phyloP scores from a whole-genome alignment of 176 grass and related monocot genomes.

The Hordeum marinum region DNA sequence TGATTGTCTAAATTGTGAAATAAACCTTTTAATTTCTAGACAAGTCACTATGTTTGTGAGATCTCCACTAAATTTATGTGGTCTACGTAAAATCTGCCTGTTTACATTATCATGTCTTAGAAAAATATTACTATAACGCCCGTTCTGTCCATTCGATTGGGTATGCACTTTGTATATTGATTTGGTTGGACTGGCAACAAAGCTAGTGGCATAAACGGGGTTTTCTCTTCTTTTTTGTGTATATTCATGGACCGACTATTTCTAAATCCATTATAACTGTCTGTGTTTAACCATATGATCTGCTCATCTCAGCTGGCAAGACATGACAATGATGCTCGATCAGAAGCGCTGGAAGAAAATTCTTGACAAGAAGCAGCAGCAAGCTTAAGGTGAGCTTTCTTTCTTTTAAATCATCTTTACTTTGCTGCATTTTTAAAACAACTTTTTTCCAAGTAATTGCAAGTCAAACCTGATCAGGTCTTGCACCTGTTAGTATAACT shows the following conservation, averaged over 20 bases:
- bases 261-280: background rate
- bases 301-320: constrained; percentile 37
- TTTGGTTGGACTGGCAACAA: background rate
- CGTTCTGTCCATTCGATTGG: background rate
- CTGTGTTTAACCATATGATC: background rate
- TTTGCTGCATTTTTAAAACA: background rate
- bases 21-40: background rate
- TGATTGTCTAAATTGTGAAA: background rate
- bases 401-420: background rate
- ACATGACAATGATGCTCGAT: constrained; percentile 42
- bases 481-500: background rate
- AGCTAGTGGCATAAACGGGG: background rate
- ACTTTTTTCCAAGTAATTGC: background rate
- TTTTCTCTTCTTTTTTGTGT: background rate
- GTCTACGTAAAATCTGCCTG: background rate
- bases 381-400: constrained; percentile 38
- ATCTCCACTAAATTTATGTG: background rate
- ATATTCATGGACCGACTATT: background rate
- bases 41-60: background rate
- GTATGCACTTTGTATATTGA: background rate
- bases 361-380: constrained; percentile 34
- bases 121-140: background rate
- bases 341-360: constrained; percentile 56
- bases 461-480: background rate
- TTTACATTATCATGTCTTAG: background rate